Base-by-base conservation (phyloP, 2,329 filamentous ascomycete species). In the Achaetomium macrosporum region DNA sequence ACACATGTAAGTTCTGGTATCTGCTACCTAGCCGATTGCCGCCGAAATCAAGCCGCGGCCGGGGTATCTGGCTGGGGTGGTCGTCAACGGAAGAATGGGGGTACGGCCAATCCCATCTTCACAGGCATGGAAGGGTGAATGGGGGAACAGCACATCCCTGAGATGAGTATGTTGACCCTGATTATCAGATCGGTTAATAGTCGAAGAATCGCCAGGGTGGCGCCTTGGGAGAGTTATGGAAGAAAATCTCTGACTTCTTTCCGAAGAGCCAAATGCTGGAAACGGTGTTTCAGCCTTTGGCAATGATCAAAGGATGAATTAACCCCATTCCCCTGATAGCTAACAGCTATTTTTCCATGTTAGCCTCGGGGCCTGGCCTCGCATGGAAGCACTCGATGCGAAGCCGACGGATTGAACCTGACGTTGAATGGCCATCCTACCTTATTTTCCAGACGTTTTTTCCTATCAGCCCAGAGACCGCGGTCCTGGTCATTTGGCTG, bases 301-400 rank as follows among this genome's bases (percentile, higher is more conserved):
- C 57, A 61, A 57, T 64, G 63, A 53, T 62, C 61, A 63, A 62
- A 64, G 64, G 64, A 63, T 64, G 63, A 65, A 65, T 62, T 64
- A 53, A 45, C 53, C 57, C 58, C 59, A 57, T 47, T 58, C 56
- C 59, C 51, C 42, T 37, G 47, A 39, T 37, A 45, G 54, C 52
- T 53, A 59, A 59, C 56, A 58, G 47, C 63, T 55, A 60, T 62
- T 61, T 62, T 64, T 62, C 63, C 63, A 63, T 61, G 63, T 64
- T 65, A 59, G 58, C 59, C 57, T 50, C 49, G 51, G 41, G 46
- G 49, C 33, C 50, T 49, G 53, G 48, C 30, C 55, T 59, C 41
- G 55, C 49, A 52, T 57, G 56, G 59, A 56, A 57, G 51, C 43
- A 41, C 30, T 42, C 50, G 54, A 45, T 51, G 52, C 44, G 51